Base-by-base conservation (phyloP, 306 rosid species). In the Mimosa bimucronata region DNA sequence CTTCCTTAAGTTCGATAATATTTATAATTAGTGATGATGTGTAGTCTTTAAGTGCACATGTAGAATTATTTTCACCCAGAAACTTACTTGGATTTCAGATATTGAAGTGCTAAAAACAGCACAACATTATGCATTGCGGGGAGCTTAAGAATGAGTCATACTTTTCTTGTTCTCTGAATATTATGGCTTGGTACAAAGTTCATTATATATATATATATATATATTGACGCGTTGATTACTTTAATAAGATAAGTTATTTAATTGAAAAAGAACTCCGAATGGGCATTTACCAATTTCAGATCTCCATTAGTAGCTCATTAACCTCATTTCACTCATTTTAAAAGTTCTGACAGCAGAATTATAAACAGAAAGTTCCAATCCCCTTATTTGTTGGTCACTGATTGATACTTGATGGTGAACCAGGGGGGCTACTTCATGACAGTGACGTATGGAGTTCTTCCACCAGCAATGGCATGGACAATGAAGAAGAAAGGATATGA, bases 381-480 rank as follows among this genome's bases (percentile, higher is more conserved):
- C 9, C 7, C 14, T 73, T 15, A 38, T 38, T 10, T 9, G 23
- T 4, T 28, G 41, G 19, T 69, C 21, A 23, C 73, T 76, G 31
- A 52, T 77, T 76, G 31, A 52, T 77, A 38, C 69, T 79, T 65
- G 52, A 52, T 31, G 75, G 37, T 82, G 81, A 42, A 80, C 42
- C 74, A 92, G 96, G 97, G 97, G 67, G 96, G 92, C 13, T 90
- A 92, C 80, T 89, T 95, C 71, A 88, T 92, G 97, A 85, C 94
- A 75, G 86, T 89, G 77, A 84, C 90, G 38, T 92, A 64, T 83
- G 97, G 97, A 79, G 87, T 92, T 88, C 92, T 90, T 38, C 97
- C 95, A 16, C 97, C 95, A 6, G 94, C 90, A 77, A 90, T 90
- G 95, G 92, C 94, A 13, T 90, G 91, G 92, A 84, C 77, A 81